Evolutionary conservation across 306 rosid species (phyloP), one percentile per base, ranked within the genome.

Genomic region (Ammopiptanthus mongolicus): DNA sequence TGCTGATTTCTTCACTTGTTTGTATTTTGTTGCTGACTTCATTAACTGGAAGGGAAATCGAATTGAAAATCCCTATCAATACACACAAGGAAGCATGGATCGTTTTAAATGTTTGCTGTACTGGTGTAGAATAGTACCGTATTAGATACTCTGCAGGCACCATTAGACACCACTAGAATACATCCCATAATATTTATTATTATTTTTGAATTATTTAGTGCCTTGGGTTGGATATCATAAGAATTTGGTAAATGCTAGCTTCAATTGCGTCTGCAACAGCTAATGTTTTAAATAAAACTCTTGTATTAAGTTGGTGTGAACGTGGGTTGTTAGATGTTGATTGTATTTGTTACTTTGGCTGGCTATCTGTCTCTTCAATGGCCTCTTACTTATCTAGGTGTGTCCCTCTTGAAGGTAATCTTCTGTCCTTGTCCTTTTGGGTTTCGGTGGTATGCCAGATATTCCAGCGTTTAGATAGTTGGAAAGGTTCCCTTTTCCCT

Each of bases 11-110:
- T 65, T 69, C 47, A 41, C 50, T 71, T 31, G 31, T 37, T 63
- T 48, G 8, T n/a, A 23, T 18, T 65, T 46, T 71, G 76, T 58
- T 68, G 73, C 68, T 68, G 42, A 55, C 48, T 67, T 60, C 28
- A 41, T 65, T 66, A 51, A 41, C 34, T 42, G 10, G 68, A 62
- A 21, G 64, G 64, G 22, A 56, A 60, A 18, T 62, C 7, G 2
- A 63, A 66, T 21, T 48, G 61, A 31, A 31, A 22, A 48, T 73
- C 31, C 69, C 12, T 71, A 22, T 64, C 23, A 58, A 57, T 60
- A 50, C 65, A 47, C 58, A 23, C 66, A 56, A 52, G 66, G 74
- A 65, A 53, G 34, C 33, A 61, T 6, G 14, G 1, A 56, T 71
- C 37, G 25, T 70, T 61, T 25, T 62, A 69, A 23, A 9, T 31